These are phyloP conservation scores for Iris pallida DNA, from an alignment of 116 monocot genomes.

Conservation along the genomic window DNA sequence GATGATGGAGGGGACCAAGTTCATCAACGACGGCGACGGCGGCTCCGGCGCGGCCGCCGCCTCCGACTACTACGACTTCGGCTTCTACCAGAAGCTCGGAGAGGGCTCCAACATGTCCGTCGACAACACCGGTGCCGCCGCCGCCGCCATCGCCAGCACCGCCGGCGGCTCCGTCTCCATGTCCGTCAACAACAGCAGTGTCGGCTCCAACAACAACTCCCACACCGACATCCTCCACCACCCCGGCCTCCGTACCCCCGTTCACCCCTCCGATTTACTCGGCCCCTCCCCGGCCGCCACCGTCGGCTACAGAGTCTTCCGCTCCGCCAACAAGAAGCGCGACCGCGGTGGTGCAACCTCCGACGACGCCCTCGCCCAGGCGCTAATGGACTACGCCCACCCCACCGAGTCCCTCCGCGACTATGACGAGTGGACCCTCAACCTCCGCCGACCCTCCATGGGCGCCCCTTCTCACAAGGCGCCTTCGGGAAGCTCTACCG, in stretches of 20 bases:
- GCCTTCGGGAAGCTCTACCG: slow-evolving; percentile 82
- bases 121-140: no score
- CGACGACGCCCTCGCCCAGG: slow-evolving; percentile 64
- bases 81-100: no score
- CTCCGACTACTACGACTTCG: no score
- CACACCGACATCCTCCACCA: slow-evolving; percentile 62
- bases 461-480: slow-evolving; percentile 66
- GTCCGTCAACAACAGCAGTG: slow-evolving; percentile 67
- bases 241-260: slow-evolving; percentile 39
- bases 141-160: no score
- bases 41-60: slow-evolving; percentile 27
- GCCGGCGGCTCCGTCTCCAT: slow-evolving; percentile 52
- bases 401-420: slow-evolving; percentile 50
- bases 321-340: slow-evolving; percentile 33
- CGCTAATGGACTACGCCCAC: slow-evolving; percentile 50
- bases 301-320: slow-evolving; percentile 33
- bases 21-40: slow-evolving; percentile 30
- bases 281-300: no score
- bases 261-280: slow-evolving; percentile 18
- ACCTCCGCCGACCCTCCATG: slow-evolving; percentile 58
- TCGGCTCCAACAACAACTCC: no score
- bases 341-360: slow-evolving; percentile 32
- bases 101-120: no score
- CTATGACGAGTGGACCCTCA: slow-evolving; percentile 71
- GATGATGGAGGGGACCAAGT: slow-evolving; percentile 45